Percentiles rank a stretch among this genome's conserved stretches.
Evolutionary conservation across 345 rosid genomes (phyloP).

Genomic region (Diplotaxis tenuifolia): DNA sequence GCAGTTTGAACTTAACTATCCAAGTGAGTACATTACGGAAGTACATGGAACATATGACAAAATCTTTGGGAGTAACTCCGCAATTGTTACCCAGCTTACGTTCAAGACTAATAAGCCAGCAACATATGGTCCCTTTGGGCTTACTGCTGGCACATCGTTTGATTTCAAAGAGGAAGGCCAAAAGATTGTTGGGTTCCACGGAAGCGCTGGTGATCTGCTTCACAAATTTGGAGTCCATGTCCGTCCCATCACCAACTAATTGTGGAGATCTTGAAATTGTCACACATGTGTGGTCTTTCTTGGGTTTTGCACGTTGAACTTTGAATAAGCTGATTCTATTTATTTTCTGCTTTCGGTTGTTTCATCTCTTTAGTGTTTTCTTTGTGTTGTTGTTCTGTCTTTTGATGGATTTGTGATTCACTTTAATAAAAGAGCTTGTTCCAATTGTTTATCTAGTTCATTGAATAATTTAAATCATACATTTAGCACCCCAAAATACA

Average conservation of each 20-base stretch:
- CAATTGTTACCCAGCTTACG: background rate
- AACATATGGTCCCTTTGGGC: slow-evolving; percentile 22
- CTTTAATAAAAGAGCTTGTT: background rate
- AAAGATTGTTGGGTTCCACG: slow-evolving; percentile 39
- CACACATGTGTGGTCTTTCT: background rate
- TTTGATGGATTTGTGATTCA: background rate
- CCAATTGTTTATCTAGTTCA: background rate
- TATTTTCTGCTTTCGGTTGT: background rate
- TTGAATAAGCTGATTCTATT: background rate
- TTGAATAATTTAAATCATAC: background rate
- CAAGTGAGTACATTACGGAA: background rate
- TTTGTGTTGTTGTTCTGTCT: background rate
- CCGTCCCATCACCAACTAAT: slow-evolving; percentile 21
- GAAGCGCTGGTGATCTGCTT: slow-evolving; percentile 18
- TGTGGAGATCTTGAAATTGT: background rate
- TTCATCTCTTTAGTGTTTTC: background rate
- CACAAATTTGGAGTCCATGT: slow-evolving; percentile 35
- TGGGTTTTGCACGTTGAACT: background rate
- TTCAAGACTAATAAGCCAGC: background rate
- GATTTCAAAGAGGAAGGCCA: background rate
- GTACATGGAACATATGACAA: background rate
- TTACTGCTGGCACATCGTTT: slow-evolving; percentile 19
- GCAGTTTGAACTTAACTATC: background rate
- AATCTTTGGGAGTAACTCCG: background rate
- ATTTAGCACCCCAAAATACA: background rate